phyloP scores from a whole-genome alignment of 2,329 filamentous ascomycete species.

The Fusarium luffae region DNA sequence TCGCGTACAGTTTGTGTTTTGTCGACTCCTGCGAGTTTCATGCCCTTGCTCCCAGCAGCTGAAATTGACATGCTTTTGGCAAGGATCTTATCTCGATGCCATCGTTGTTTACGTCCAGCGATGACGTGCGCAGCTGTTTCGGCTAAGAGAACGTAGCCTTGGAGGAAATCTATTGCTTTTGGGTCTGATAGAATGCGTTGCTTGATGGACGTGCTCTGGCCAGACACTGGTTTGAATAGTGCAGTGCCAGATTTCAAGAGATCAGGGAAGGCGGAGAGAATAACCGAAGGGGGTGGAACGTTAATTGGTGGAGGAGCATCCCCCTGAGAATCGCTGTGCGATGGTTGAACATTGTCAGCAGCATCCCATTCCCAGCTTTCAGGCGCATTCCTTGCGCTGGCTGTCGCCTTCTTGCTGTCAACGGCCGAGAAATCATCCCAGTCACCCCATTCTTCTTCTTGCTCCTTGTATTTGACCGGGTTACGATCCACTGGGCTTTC shows the following conservation, averaged over 20 bases:
- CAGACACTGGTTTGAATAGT: constrained; percentile 73
- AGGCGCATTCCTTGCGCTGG: constrained; percentile 28
- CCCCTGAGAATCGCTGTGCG: constrained; percentile 33
- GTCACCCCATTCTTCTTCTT: constrained; percentile 62
- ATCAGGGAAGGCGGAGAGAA: constrained; percentile 80
- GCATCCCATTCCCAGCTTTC: constrained; percentile 64
- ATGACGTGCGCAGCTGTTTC: constrained; percentile 82
- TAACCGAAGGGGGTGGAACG: constrained; percentile 85
- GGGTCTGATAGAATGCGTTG: constrained; percentile 73
- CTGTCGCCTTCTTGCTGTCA: constrained; percentile 32
- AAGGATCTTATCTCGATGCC: constrained; percentile 89
- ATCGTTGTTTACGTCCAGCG: constrained; percentile 84
- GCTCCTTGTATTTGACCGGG: constrained; percentile 31
- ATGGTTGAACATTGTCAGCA: constrained; percentile 48
- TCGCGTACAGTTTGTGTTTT: constrained; percentile 85
- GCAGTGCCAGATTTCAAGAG: constrained; percentile 74
- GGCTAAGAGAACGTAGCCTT: constrained; percentile 71
- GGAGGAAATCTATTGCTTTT: constrained; percentile 70
- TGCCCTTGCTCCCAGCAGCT: constrained; percentile 78
- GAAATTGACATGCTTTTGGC: constrained; percentile 91
- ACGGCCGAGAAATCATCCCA: constrained; percentile 58
- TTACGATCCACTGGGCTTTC: constrained; percentile 36
- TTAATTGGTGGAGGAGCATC: constrained; percentile 77
- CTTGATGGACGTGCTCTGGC: constrained; percentile 67
- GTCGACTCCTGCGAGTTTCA: constrained; percentile 91